Base-by-base conservation (phyloP, 1,284 basidiomycete species). In the Moniliophthora roreri region DNA sequence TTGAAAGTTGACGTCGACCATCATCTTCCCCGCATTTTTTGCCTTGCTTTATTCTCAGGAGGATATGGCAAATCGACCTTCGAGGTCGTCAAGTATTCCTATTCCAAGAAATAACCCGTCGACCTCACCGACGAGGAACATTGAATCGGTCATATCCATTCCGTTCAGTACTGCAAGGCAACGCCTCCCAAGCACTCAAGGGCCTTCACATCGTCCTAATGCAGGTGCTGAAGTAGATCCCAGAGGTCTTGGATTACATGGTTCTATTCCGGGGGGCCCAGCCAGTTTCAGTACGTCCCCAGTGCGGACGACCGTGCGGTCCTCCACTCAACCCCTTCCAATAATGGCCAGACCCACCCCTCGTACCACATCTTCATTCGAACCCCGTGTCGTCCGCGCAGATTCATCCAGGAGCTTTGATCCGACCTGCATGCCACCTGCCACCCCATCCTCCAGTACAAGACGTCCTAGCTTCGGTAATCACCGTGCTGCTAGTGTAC, bases 341-440 rank as follows among this genome's bases (percentile, higher is more conserved):
- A 57, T 54, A 57, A 46, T 62, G 60, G 35, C 58, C 28, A 55
- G 61, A 49, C 46, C 44, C 40, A 55, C 60, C 15, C 52, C 51
- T 38, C 46, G 59, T 32, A 59, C 57, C 51, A 63, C 63, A 13
- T 59, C 72, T 23, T 57, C 68, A 7, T 85, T 80, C 59, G 84
- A 88, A 63, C 87, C 87, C 24, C 79, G 86, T 52, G 73, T 89
- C 53, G 77, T 89, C 51, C 82, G 84, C 53, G 79, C 75, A 24
- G 69, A 80, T 51, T 63, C 68, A 32, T 57, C 69, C 51, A 73
- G 70, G 47, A 69, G 61, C 45, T 61, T 66, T 45, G 74, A 80
- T 56, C 42, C 68, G 16, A 59, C 68, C 34, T 77, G 73, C 11
- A 69, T 76, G 45, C 69, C 75, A 13, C 62, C 70, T 13, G 62